Percentiles rank a stretch among this genome's conserved stretches.
phyloP scores from a whole-genome alignment of 2,329 filamentous ascomycete species.

The Colletotrichum sp. region DNA sequence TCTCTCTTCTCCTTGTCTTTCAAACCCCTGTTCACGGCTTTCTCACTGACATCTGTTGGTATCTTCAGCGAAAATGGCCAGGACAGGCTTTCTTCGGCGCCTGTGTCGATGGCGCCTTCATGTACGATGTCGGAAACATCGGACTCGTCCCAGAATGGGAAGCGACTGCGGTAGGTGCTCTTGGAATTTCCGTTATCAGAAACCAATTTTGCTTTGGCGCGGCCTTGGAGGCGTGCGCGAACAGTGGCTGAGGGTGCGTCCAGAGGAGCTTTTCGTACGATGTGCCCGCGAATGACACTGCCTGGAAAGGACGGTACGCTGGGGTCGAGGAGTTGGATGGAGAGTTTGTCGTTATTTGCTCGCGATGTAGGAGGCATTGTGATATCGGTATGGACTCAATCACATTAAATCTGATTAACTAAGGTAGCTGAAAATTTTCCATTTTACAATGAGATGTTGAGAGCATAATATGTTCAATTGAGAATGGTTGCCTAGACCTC shows the following conservation, averaged over 20 bases:
- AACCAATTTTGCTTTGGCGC: constrained; percentile 29
- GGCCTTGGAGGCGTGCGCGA: constrained; percentile 26
- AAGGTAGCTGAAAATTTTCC: not conserved
- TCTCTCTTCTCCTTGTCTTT: not conserved
- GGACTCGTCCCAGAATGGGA: constrained; percentile 27
- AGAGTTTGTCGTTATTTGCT: not conserved
- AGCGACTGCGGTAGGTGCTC: constrained; percentile 25
- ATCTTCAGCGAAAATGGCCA: not conserved
- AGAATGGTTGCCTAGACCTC: not conserved
- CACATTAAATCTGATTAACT: not conserved
- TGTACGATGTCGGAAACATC: not conserved
- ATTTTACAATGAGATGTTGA: not conserved
- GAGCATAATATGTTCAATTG: not conserved
- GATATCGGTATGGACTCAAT: not conserved
- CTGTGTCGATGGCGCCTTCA: not conserved
- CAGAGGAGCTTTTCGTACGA: constrained; percentile 23
- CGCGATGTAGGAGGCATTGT: not conserved
- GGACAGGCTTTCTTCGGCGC: not conserved
- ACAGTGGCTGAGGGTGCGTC: constrained; percentile 26
- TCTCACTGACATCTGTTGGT: not conserved
- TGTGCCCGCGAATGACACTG: constrained; percentile 30
- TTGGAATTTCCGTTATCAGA: constrained; percentile 8
- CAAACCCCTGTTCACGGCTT: not conserved
- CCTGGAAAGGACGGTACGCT: constrained; percentile 15
- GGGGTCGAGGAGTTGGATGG: not conserved